Base-by-base conservation (phyloP, 192 early-diverging fungal genomes). In the Linnemannia hyalina region DNA sequence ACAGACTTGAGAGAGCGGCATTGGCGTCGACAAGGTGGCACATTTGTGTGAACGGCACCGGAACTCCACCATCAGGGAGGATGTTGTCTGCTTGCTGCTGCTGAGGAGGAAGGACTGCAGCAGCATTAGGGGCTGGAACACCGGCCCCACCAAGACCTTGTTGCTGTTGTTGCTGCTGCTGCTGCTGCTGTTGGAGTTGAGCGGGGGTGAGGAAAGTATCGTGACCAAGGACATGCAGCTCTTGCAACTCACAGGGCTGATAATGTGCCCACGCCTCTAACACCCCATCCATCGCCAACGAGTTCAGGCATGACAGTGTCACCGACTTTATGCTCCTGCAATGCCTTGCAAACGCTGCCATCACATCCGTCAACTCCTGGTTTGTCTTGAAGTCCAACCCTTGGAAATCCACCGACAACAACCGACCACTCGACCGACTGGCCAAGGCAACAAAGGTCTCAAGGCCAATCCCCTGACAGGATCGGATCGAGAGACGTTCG, bases 221-320 rank as follows among this genome's bases (percentile, higher is more conserved):
- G 60, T 80, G 75, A 22, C 84, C 84, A 80, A 86, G 80, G 38
- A 86, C 68, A 69, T 86, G 79, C 38, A 86, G 42, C 54, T 86
- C 84, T n/a, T 75, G 79, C n/a, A 86, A 36, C 47, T 80, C 70
- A 23, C 20, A 42, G 1, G 76, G 60, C 2, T 38, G 20, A 26
- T 81, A 40, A 18, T 57, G 36, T 0, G 72, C 79, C 40, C 81
- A 42, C 4, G 80, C 72, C 49, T 77, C 80, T 46, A 86, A 63
- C 72, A 78, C 75, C 2, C 80, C 84, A 32, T 86, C 84, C 16
- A 86, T 36, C 35, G 79, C 68, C 40, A 86, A 32, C 22, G 69
- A 69, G 38, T 80, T 57, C 32, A 86, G 38, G 41, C 84, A 86
- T 2, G 84, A 86, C 2, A 86, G 65, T 32, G 84, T 86, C 49